Base-by-base conservation (phyloP, 1,139 yeast genomes). In the Candida sanyaensis region DNA sequence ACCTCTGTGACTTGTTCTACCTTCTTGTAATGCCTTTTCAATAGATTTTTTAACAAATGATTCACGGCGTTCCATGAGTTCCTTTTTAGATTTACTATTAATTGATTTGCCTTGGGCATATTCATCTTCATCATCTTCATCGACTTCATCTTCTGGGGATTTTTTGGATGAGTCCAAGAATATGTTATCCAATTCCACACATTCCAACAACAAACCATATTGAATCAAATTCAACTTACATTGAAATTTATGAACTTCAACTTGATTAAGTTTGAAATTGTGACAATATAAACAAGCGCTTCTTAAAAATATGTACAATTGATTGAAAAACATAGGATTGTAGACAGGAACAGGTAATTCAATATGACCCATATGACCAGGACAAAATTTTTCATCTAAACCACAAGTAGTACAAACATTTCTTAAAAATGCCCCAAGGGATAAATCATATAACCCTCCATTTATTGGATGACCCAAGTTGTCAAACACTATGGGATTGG, bases 281-380 rank as follows among this genome's bases (percentile, higher is more conserved):
- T 89, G 96, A 71, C 99, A 95, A 71, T 83, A 92, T 50, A 93
- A 77, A 78, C 99, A 95, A 27, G 93, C 73, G 38, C 93, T 80
- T 66, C 98, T 79, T 62, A 95, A 76, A 60, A 86, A 84, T 51
- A 88, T 79, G 73, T 86, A 93, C 76, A 95, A 76, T 68, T 93
- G 98, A 63, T 84, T 82, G 81, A 95, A 93, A 64, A 95, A 93
- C 60, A 95, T 73, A 13, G 99, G 98, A 64, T 91, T 93, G 74
- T 91, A 95, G 41, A 90, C 96, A 5, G 98, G 96, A 37, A 90
- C 86, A 8, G 99, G 99, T 57, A 95, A 79, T 65, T 93, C 97
- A 51, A 95, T 91, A 68, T 95, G 99, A 50, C 99, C 99, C 71
- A 90, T 91, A 68, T 95, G 99, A 34, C 99, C 99, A 2, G 98